phyloP scores from a whole-genome alignment of 2,329 filamentous ascomycete species.

The Fusarium humuli region DNA sequence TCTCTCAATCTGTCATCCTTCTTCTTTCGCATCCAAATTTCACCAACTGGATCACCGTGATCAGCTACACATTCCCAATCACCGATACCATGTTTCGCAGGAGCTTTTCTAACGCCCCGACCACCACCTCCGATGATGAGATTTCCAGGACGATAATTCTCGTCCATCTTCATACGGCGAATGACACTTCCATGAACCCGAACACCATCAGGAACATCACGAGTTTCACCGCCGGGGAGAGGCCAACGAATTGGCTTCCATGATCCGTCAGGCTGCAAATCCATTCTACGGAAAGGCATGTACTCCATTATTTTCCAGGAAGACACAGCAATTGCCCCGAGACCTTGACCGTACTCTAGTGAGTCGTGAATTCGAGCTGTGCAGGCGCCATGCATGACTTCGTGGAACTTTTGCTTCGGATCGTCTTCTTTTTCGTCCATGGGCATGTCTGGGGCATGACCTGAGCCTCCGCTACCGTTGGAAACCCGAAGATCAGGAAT shows the following conservation, averaged over 20 bases:
- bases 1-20: conserved; percentile 34
- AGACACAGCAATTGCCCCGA: conserved; percentile 66
- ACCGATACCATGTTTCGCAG: conserved; percentile 72
- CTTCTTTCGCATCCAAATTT: conserved; percentile 68
- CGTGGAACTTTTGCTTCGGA: conserved; percentile 59
- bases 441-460: conserved; percentile 33
- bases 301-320: conserved; percentile 86
- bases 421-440: conserved; percentile 44
- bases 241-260: conserved; percentile 88
- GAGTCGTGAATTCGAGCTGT: conserved; percentile 75
- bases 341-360: conserved; percentile 71
- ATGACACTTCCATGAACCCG: conserved; percentile 81
- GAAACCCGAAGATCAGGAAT: conserved; percentile 51
- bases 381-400: conserved; percentile 68
- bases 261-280: conserved; percentile 75
- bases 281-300: conserved; percentile 84
- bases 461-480: conserved; percentile 35
- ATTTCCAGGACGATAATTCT: conserved; percentile 79
- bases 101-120: conserved; percentile 72
- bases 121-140: conserved; percentile 84
- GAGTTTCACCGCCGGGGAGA: conserved; percentile 79
- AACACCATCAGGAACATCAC: conserved; percentile 78
- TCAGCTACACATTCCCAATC: conserved; percentile 76
- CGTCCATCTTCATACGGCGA: conserved; percentile 73
- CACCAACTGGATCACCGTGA: conserved; percentile 74